Conservation (phyloP, 2,329 filamentous ascomycete genomes). For the Aspergillus sojae region DNA sequence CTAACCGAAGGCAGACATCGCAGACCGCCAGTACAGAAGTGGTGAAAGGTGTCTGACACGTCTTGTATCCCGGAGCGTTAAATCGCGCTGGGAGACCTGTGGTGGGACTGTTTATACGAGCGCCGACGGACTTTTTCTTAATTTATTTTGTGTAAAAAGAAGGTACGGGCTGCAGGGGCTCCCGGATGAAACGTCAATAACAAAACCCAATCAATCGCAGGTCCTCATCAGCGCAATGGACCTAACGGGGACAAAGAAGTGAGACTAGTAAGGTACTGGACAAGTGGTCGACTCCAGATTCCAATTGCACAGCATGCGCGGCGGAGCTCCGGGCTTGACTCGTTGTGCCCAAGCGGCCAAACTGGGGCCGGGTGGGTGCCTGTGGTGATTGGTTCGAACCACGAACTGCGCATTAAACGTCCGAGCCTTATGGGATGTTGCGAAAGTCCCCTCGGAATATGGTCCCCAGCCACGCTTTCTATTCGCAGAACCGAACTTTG, state of each 20-base stretch:
- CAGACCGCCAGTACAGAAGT: slow-evolving; percentile 25
- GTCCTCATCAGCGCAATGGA: neutral
- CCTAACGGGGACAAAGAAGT: neutral
- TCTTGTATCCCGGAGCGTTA: neutral
- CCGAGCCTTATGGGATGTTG: slow-evolving; percentile 11
- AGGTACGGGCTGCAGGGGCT: neutral
- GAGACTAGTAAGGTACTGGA: slow-evolving; percentile 3
- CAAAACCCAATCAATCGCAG: slow-evolving; percentile 8
- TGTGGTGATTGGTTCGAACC: neutral
- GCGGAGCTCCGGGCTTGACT: slow-evolving; percentile 12
- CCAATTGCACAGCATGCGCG: slow-evolving; percentile 10
- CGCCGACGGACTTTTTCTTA: neutral
- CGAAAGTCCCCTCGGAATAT: neutral
- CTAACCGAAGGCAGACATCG: slow-evolving; percentile 45
- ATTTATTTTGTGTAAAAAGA: neutral
- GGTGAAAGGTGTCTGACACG: slow-evolving; percentile 7
- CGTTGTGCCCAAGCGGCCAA: slow-evolving; percentile 10
- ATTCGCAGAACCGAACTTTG: slow-evolving; percentile 4
- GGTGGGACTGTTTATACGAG: neutral
- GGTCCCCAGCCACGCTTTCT: neutral
- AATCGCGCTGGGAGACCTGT: slow-evolving; percentile 3
- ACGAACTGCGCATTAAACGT: slow-evolving; percentile 5
- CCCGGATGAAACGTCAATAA: slow-evolving; percentile 8
- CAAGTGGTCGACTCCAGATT: slow-evolving; percentile 8
- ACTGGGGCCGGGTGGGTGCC: slow-evolving; percentile 8